These are phyloP conservation scores for Periglandula ipomoeae DNA, from an alignment of 2,329 filamentous ascomycete genomes.

Conservation along the genomic window DNA sequence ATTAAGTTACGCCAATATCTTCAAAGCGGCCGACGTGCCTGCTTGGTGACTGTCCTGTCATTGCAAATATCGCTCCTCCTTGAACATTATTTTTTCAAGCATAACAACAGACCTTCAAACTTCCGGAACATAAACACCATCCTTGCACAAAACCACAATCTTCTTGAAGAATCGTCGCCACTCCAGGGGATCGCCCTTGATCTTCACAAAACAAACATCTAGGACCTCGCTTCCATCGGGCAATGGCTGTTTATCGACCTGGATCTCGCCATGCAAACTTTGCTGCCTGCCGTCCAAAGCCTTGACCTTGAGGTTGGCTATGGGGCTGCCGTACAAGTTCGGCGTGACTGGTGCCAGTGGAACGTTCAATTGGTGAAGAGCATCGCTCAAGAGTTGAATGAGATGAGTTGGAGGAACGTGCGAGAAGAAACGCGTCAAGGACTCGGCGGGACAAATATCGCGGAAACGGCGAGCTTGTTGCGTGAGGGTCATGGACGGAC, in stretches of 20 bases:
- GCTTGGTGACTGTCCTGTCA: neutral
- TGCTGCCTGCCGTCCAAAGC: constrained; percentile 65
- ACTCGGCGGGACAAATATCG: constrained; percentile 82
- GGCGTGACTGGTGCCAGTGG: constrained; percentile 48
- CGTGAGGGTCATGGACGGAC: constrained; percentile 74
- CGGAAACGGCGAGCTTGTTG: constrained; percentile 82
- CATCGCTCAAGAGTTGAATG: constrained; percentile 69
- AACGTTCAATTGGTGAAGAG: constrained; percentile 77
- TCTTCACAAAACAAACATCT: constrained; percentile 86
- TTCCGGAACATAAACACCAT: constrained; percentile 58
- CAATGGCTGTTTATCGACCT: constrained; percentile 57
- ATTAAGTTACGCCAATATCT: neutral
- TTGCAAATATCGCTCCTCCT: neutral
- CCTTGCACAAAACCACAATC: constrained; percentile 78
- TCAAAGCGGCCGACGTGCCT: neutral
- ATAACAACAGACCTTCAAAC: constrained; percentile 19
- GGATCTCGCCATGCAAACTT: constrained; percentile 63
- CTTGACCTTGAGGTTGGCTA: constrained; percentile 62
- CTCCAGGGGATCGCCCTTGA: constrained; percentile 91
- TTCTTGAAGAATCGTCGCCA: constrained; percentile 98
- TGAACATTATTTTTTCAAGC: neutral
- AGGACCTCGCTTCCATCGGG: constrained; percentile 52
- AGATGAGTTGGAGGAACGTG: constrained; percentile 66
- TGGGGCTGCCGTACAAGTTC: constrained; percentile 42
- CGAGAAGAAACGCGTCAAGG: constrained; percentile 88